Evolutionary conservation across 106 monocot species (phyloP).

Genomic region (Acorus calamus): DNA sequence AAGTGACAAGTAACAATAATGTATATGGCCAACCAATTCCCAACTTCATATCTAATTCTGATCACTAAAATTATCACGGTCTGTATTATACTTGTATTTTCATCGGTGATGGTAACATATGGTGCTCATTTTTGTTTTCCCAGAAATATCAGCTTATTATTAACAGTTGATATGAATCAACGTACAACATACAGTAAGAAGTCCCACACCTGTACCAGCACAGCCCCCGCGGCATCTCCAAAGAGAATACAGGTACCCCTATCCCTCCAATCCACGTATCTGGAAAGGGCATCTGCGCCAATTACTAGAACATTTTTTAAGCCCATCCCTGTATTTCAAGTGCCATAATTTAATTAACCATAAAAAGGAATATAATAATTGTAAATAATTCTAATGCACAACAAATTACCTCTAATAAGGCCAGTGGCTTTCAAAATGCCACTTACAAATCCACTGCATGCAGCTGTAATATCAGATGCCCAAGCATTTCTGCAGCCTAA

Average conservation of each 20-base stretch:
- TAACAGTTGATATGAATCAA: background rate
- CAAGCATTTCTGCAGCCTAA: slow-evolving; percentile 90
- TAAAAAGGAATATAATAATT: slow-evolving; percentile 3
- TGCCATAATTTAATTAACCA: slow-evolving; percentile 3
- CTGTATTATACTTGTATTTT: no score
- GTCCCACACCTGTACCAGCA: slow-evolving; percentile 64
- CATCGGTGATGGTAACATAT: no score
- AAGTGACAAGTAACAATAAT: no score
- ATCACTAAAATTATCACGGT: no score
- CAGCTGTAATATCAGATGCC: slow-evolving; percentile 90
- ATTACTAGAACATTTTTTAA: slow-evolving; percentile 76
- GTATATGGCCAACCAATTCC: no score
- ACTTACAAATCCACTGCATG: slow-evolving; percentile 92
- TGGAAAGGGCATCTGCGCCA: slow-evolving; percentile 93
- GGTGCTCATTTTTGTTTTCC: no score
- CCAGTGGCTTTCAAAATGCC: slow-evolving; percentile 81
- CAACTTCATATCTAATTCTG: no score
- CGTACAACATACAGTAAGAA: background rate
- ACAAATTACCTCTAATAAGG: slow-evolving; percentile 67
- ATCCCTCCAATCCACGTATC: slow-evolving; percentile 85
- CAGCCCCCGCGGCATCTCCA: slow-evolving; percentile 99
- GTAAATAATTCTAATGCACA: background rate
- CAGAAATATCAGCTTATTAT: no score
- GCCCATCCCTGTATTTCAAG: slow-evolving; percentile 54
- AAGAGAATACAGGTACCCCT: slow-evolving; percentile 98